phyloP scores from a whole-genome alignment of 495 filamentous ascomycete species.

The Penicillium malachiteum region DNA sequence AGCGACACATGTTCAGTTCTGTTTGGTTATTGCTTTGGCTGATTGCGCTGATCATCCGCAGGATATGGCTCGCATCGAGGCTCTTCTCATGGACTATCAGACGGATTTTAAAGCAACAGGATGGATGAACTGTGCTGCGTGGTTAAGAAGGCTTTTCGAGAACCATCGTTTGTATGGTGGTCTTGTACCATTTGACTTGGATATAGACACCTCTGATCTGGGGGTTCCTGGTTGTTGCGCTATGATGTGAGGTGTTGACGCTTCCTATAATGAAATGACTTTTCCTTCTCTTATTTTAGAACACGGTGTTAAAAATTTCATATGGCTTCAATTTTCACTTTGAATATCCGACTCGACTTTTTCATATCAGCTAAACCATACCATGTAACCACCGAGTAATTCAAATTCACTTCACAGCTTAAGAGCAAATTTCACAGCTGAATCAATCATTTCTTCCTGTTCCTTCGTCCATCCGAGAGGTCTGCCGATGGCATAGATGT shows the following conservation, averaged over 20 bases:
- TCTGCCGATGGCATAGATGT: constrained; percentile 30
- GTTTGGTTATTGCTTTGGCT: constrained; percentile 12
- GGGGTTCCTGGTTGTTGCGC: neutral
- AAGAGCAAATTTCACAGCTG: constrained; percentile 32
- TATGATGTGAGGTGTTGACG: neutral
- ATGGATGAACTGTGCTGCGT: constrained; percentile 8
- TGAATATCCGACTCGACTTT: neutral
- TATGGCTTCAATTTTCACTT: neutral
- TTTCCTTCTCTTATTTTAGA: neutral
- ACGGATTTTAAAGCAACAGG: constrained; percentile 10
- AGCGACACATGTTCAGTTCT: constrained; percentile 11
- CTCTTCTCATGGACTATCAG: constrained; percentile 8
- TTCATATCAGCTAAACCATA: neutral
- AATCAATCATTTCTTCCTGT: constrained; percentile 19
- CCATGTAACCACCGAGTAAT: neutral
- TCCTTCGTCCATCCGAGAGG: constrained; percentile 27
- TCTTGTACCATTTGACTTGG: neutral
- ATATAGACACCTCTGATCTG: neutral
- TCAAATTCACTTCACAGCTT: too few species aligned
- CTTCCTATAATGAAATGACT: neutral
- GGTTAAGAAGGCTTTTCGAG: constrained; percentile 6
- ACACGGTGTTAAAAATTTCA: neutral
- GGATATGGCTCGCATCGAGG: constrained; percentile 1
- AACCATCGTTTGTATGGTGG: neutral
- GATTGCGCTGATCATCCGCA: constrained; percentile 11